Conservation (phyloP, 768 basidiomycete genomes). For the Austroboletus eburneus region DNA sequence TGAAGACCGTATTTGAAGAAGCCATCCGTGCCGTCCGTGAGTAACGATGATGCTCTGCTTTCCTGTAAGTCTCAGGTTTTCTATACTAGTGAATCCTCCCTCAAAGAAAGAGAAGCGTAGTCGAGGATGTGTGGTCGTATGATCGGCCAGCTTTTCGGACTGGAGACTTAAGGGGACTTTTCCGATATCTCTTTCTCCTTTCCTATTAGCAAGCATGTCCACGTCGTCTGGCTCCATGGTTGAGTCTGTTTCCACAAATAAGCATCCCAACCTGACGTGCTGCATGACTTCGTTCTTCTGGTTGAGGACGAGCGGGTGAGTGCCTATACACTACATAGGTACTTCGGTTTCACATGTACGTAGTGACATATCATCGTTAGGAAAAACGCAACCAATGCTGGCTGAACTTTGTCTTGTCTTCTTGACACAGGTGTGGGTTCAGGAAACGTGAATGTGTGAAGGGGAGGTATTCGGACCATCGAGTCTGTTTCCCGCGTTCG, state of each 20-base stretch:
- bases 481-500: too few species aligned
- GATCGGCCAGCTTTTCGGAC: slow-evolving; percentile 31
- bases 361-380: too few species aligned
- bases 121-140: slow-evolving; percentile 70
- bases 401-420: not conserved
- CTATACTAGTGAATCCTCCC: slow-evolving; percentile 83
- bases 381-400: not conserved
- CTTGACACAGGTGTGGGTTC: too few species aligned
- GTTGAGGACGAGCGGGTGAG: too few species aligned
- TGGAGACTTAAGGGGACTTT: slow-evolving; percentile 16
- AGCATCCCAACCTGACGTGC: too few species aligned
- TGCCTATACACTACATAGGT: too few species aligned
- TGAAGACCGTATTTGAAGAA: slow-evolving; percentile 99
- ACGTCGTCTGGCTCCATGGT: slow-evolving; percentile 33
- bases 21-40: slow-evolving; percentile 94
- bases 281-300: too few species aligned
- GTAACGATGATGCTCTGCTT: slow-evolving; percentile 31
- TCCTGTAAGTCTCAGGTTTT: too few species aligned
- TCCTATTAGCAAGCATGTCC: slow-evolving; percentile 27
- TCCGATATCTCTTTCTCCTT: slow-evolving; percentile 17
- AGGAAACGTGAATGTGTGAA: too few species aligned
- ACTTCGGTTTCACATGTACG: too few species aligned
- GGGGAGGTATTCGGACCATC: too few species aligned
- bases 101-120: slow-evolving; percentile 50
- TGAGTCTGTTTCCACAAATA: too few species aligned